Conservation (phyloP, 2,329 filamentous ascomycete species). For the Rugonectria rugulosa region DNA sequence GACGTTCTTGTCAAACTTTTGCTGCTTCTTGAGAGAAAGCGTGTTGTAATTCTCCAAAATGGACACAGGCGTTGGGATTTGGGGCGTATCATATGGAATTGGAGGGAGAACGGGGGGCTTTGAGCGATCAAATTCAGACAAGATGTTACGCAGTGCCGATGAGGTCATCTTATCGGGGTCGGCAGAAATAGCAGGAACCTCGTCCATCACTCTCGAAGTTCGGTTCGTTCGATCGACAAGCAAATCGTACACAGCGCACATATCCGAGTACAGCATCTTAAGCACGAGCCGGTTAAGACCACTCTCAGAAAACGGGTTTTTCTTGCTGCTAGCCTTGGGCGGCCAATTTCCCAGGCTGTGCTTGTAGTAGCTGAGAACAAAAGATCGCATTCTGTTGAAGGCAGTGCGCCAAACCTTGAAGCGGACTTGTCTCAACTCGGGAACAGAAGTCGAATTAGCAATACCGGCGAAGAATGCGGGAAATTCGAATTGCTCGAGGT, state of each 20-base stretch:
- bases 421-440: conserved; percentile 78
- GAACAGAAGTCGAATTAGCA: conserved; percentile 80
- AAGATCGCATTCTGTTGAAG: conserved; percentile 78
- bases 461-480: conserved; percentile 88
- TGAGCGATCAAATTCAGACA: conserved; percentile 88
- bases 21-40: conserved; percentile 76
- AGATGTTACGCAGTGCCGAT: conserved; percentile 77
- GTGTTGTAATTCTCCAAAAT: conserved; percentile 70
- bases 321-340: conserved; percentile 89
- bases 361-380: conserved; percentile 73
- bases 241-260: conserved; percentile 87
- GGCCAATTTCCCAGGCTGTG: conserved; percentile 76
- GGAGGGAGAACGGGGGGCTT: conserved; percentile 90
- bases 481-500: conserved; percentile 90
- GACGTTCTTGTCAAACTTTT: conserved; percentile 74
- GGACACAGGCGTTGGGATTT: conserved; percentile 73
- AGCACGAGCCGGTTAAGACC: conserved; percentile 87
- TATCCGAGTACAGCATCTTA: conserved; percentile 82
- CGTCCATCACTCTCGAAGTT: conserved; percentile 80
- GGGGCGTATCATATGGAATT: conserved; percentile 87
- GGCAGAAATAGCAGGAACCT: conserved; percentile 63
- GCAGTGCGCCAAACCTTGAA: conserved; percentile 85
- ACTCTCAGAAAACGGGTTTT: conserved; percentile 85
- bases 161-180: conserved; percentile 67
- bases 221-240: conserved; percentile 80